Base-by-base conservation (phyloP, 768 basidiomycete species). In the Tylopilus rubrobrunneus region DNA sequence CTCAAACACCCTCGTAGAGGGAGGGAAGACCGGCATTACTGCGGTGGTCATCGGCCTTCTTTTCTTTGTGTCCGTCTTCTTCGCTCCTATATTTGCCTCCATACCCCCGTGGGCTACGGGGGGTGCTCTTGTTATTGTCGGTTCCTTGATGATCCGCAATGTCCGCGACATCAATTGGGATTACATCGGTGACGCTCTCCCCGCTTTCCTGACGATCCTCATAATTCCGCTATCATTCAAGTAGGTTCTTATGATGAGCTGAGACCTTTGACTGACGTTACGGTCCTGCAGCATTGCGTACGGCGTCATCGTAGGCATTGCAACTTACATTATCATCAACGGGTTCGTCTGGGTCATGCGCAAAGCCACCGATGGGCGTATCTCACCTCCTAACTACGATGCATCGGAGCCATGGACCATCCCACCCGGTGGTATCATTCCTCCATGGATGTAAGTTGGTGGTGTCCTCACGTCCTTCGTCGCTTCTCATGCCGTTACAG, bases 61-160 rank as follows among this genome's bases (percentile, higher is more conserved):
- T 59, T 93, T 94, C 79, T 87, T 92, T 66, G 70, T 94, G 44
- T 88, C 82, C 3, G 76, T 94, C 51, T 94, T 94, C 78, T 94
- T 94, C 63, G 81, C 91, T 17, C 91, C 91, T 7, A 85, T 94
- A 61, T 92, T 94, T 59, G 89, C 89, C 10, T 89, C 87, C 11
- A 90, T 94, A 48, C 91, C 91, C 0, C 62, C 85, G 0, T 93
- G 89, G 89, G 90, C 91, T 5, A 94, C 91, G 1, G 91, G 91
- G 14, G 86, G 91, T 52, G 89, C 90, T 1, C 74, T 94, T 34
- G 81, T 89, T 41, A 86, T 94, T 51, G 90, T 90, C 11, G 91
- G 91, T n/a, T 87, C 86, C 15, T 75, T 92, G 62, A 93, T 93
- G 91, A 88, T 90, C 69, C 80, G 87, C 65, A 92, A 90, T 61